Base-by-base conservation (phyloP, 2,329 filamentous ascomycete genomes). In the Cryphonectria japonica region DNA sequence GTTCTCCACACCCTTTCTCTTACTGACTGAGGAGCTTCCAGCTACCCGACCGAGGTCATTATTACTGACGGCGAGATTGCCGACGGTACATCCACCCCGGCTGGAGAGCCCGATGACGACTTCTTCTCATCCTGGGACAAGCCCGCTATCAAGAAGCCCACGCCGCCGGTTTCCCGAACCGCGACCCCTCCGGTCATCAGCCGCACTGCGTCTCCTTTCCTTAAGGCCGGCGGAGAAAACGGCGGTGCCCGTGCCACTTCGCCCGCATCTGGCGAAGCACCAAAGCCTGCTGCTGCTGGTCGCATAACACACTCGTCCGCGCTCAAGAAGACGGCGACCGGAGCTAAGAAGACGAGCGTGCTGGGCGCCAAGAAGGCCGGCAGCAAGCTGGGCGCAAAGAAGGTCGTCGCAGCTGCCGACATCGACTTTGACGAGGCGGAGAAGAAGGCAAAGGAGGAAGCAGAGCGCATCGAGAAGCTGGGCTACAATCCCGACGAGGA, bases 81-180 rank as follows among this genome's bases (percentile, higher is more conserved):
- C 65, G 91, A 93, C 72, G 91, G 88, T 75, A 85, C 89, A 52
- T 89, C 87, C 75, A 97, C 94, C 14, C 93, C 95, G n/a, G 88
- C 92, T 62, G 92, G 90, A 75, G 94, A 97, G 75, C 86, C 89
- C 32, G 91, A 92, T 29, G 95, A 98, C 78, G 96, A 98, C 80
- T 99, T 99, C 86, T 99, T 99, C 83, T 97, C 95, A 13, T 98
- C 94, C 0, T 99, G 95, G 96, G 96, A 98, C 79, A 98, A 98
- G 84, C 96, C 96, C 32, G 89, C 94, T 5, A 97, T 99, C 83
- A 99, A 98, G 87, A 91, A 94, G 76, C 95, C 95, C 50, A 98
- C 94, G 74, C 97, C 97, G 75, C 95, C 96, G 22, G 88, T 96
- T 60, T 98, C 95, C 52, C 92, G 96, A 78, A 96, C 93, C 60